Conservation (phyloP, 2,329 filamentous ascomycete species). For the Diplodia sapinea region DNA sequence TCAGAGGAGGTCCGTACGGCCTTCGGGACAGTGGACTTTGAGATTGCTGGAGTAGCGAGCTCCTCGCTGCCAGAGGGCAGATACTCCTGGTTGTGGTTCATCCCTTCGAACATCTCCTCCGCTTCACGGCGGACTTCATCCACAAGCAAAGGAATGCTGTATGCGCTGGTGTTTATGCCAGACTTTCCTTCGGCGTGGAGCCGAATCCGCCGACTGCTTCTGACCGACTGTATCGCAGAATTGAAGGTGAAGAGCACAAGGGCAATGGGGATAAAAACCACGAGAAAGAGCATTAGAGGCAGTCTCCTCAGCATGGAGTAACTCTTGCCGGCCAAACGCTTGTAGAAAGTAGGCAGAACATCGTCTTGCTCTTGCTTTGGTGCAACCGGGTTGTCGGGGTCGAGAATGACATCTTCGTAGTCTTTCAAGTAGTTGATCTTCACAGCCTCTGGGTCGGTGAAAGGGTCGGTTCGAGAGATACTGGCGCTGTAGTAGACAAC, state of each 20-base stretch:
- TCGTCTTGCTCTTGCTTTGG: slow-evolving; percentile 47
- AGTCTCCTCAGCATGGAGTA: slow-evolving; percentile 57
- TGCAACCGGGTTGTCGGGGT: slow-evolving; percentile 67
- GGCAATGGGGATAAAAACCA: slow-evolving; percentile 75
- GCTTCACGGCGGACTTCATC: slow-evolving; percentile 76
- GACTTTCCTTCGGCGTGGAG: slow-evolving; percentile 75
- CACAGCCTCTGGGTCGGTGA: slow-evolving; percentile 68
- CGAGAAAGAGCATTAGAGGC: slow-evolving; percentile 68
- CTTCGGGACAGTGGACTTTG: slow-evolving; percentile 31
- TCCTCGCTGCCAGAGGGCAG: slow-evolving; percentile 62
- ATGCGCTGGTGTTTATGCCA: slow-evolving; percentile 70
- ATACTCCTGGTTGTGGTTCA: slow-evolving; percentile 75
- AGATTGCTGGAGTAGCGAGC: slow-evolving; percentile 38
- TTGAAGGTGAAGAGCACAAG: slow-evolving; percentile 75
- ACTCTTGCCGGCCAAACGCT: slow-evolving; percentile 45
- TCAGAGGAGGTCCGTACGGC: slow-evolving; percentile 1
- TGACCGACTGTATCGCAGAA: slow-evolving; percentile 75
- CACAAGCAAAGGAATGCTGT: slow-evolving; percentile 77
- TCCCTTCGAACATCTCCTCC: slow-evolving; percentile 76
- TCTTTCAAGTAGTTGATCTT: slow-evolving; percentile 75
- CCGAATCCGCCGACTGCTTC: slow-evolving; percentile 75
- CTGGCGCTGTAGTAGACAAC: slow-evolving; percentile 83
- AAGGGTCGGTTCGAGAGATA: slow-evolving; percentile 80
- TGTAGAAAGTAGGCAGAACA: slow-evolving; percentile 44
- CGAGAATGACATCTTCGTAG: slow-evolving; percentile 76